These are phyloP conservation scores for Chlorella sp. DNA, from an alignment of 139 green algal species.

Conservation along the genomic window DNA sequence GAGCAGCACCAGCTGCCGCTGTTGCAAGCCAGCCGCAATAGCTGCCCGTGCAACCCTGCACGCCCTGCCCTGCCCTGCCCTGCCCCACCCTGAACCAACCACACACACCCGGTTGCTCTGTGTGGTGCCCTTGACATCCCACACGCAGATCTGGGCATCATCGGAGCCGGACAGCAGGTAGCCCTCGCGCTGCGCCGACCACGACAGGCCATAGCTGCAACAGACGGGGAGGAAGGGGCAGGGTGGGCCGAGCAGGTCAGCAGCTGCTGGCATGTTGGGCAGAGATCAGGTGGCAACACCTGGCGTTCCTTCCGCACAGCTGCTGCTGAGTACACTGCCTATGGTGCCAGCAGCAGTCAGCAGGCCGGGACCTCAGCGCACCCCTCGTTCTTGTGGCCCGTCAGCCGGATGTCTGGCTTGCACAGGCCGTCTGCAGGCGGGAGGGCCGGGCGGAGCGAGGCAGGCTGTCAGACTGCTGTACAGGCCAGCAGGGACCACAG, in stretches of 20 bases:
- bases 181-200: conserved; percentile 86
- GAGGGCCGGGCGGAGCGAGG: too few relatives aligned
- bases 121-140: conserved; percentile 85
- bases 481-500: too few relatives aligned
- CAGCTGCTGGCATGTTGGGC: too few relatives aligned
- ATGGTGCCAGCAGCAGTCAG: too few relatives aligned
- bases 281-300: too few relatives aligned
- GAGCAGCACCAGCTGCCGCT: neutral
- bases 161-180: conserved; percentile 96
- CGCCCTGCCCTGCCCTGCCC: neutral
- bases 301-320: too few relatives aligned
- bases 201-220: conserved; percentile 92
- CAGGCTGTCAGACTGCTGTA: too few relatives aligned
- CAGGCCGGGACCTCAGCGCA: too few relatives aligned
- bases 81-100: neutral
- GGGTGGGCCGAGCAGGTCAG: too few relatives aligned
- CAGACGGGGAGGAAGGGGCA: too few relatives aligned
- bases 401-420: conserved; percentile 90
- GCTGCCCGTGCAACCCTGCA: too few relatives aligned
- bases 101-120: conserved; percentile 29
- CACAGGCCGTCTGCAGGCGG: conserved; percentile 44
- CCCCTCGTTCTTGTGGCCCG: conserved; percentile 92
- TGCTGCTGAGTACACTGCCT: too few relatives aligned
- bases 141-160: conserved; percentile 99
- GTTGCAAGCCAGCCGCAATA: neutral